These are phyloP conservation scores for Microstegium vimineum DNA, from an alignment of 176 grass and related monocot genomes.

Conservation along the genomic window DNA sequence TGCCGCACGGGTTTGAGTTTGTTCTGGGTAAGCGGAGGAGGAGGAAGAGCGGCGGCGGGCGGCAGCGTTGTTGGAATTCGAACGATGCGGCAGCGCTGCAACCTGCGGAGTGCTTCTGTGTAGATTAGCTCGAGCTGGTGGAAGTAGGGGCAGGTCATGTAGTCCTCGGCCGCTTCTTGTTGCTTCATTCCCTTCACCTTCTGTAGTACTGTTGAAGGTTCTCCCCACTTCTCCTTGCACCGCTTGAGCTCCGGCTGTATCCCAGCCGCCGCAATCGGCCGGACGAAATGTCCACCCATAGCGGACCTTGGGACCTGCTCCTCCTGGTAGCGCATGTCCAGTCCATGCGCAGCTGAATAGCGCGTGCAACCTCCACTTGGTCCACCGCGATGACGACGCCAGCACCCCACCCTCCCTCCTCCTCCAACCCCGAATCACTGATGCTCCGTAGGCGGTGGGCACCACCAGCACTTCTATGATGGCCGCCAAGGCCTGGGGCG, in stretches of 20 bases:
- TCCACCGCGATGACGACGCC: slow-evolving; percentile 77
- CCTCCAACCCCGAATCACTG: slow-evolving; percentile 23
- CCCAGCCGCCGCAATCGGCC: slow-evolving; percentile 80
- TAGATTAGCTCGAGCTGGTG: slow-evolving; percentile 88
- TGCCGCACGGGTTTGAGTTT: background rate
- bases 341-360: slow-evolving; percentile 84
- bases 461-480: slow-evolving; percentile 37
- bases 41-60: background rate
- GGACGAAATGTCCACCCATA: slow-evolving; percentile 86
- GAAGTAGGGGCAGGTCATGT: slow-evolving; percentile 96
- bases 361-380: slow-evolving; percentile 76
- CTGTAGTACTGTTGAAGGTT: slow-evolving; percentile 99
- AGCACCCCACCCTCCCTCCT: slow-evolving; percentile 32
- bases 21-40: background rate
- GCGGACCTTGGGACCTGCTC: slow-evolving; percentile 66
- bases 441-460: slow-evolving; percentile 16
- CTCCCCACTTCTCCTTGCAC: slow-evolving; percentile 99
- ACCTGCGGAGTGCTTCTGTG: slow-evolving; percentile 36
- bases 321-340: slow-evolving; percentile 77
- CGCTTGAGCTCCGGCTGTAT: slow-evolving; percentile 87
- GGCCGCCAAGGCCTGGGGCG: slow-evolving; percentile 21
- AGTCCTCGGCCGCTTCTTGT: slow-evolving; percentile 85
- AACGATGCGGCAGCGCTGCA: background rate
- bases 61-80: no score
- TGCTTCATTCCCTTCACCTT: slow-evolving; percentile 97